Base-by-base conservation (phyloP, 2,329 filamentous ascomycete genomes). In the Fusarium musae region DNA sequence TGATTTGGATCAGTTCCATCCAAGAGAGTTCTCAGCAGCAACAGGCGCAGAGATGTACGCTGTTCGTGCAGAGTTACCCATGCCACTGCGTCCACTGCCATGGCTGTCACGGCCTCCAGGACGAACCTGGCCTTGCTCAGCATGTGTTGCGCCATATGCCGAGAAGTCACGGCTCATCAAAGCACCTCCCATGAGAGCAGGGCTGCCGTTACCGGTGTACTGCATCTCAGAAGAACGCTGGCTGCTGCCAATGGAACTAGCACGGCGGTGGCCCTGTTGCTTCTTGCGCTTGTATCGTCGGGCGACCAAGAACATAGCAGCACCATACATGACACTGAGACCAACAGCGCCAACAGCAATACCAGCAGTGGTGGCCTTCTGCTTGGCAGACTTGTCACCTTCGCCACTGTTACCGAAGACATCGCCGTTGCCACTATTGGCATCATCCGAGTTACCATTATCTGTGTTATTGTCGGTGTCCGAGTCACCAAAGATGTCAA, bases 261-360 rank as follows among this genome's bases (percentile, higher is more conserved):
- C 87, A 67, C 94, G 93, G 78, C 91, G 89, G 84, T 97, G 93
- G 57, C 90, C 86, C 80, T 93, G 89, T 83, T 91, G 89, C 83
- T 91, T 92, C 88, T 93, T 94, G 85, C 93, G 92, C 87, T 95
- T 94, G 88, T 97, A 97, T 68, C 95, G 90, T 70, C 95, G 92
- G 56, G 95, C 95, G 75, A 97, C 90, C 78, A 96, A 91, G 85
- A 97, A 96, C 95, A 98, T 97, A 81, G 94, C 95, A 17, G 93
- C 93, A 79, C 95, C 95, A 76, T 97, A 97, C n/a, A 94, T 91
- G 57, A 92, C 93, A 46, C 93, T 94, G 78, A 95, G 91, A 47
- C 89, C 89, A 37, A 95, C 90, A 32, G 93, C 92, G 77, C 93
- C 94, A 28, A 94, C 87, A 63, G 92, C 93, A 78, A 97, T 91